Evolutionary conservation across 352 stramenopile genomes (phyloP).

Genomic region (Phytopythium chamaehyphon): DNA sequence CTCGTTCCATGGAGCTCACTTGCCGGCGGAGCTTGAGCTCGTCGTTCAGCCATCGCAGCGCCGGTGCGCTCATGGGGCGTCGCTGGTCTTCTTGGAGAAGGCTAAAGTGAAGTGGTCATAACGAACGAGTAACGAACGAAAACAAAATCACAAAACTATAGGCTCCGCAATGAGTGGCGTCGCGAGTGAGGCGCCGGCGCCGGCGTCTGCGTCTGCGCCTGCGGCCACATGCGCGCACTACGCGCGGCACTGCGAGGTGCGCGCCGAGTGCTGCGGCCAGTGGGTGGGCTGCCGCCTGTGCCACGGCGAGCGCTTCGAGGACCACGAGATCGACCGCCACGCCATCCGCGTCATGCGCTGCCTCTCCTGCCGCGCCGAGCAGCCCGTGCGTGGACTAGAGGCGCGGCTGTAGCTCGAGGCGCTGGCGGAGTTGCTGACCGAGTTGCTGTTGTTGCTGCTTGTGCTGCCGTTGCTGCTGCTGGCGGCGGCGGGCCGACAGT

Average conservation of each 20-base stretch:
- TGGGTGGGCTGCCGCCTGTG: constrained; percentile 77
- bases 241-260: constrained; percentile 53
- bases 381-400: constrained; percentile 56
- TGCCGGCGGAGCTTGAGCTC: constrained; percentile 43
- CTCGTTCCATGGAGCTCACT: constrained; percentile 48
- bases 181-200: background rate
- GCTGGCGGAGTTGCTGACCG: too few relatives aligned
- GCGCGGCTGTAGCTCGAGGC: too few relatives aligned
- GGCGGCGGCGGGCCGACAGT: constrained; percentile 21
- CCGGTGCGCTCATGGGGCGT: constrained; percentile 42
- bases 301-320: constrained; percentile 48
- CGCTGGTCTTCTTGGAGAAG: too few relatives aligned
- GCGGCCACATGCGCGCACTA: constrained; percentile 57
- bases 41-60: constrained; percentile 67
- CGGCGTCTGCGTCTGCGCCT: background rate
- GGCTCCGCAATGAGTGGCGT: too few relatives aligned
- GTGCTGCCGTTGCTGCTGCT: background rate
- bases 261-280: constrained; percentile 64
- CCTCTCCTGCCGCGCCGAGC: constrained; percentile 46
- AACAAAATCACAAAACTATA: too few relatives aligned
- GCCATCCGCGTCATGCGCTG: constrained; percentile 70
- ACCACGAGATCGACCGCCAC: constrained; percentile 77
- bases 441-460: too few relatives aligned
- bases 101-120: too few relatives aligned
- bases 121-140: too few relatives aligned